These are phyloP conservation scores for Papiliotrema terrestris DNA, from an alignment of 1,284 basidiomycete species.

Conservation along the genomic window DNA sequence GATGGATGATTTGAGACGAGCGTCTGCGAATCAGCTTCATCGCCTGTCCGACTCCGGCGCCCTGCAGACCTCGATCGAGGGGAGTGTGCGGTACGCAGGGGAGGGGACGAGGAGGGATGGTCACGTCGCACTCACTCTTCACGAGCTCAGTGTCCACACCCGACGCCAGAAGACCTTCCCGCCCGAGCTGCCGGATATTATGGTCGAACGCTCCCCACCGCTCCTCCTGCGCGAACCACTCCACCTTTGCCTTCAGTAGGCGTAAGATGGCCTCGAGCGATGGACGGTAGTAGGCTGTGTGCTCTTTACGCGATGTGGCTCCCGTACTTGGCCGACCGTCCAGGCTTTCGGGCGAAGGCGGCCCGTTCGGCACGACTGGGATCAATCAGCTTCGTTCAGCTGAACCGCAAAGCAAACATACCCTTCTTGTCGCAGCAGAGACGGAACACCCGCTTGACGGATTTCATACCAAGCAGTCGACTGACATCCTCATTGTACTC, in stretches of 20 bases:
- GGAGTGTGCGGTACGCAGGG: too few relatives aligned
- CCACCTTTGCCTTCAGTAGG: constrained; percentile 31
- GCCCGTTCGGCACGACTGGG: constrained; percentile 23
- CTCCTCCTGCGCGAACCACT: constrained; percentile 21
- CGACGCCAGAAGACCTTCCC: constrained; percentile 32
- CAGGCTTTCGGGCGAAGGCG: constrained; percentile 21
- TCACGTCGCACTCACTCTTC: constrained; percentile 17
- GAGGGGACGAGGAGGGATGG: too few relatives aligned
- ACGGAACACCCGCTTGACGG: constrained; percentile 28
- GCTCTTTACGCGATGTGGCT: not conserved
- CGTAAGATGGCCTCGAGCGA: constrained; percentile 19
- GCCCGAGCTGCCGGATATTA: constrained; percentile 28
- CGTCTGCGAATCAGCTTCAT: constrained; percentile 14
- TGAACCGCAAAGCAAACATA: constrained; percentile 5
- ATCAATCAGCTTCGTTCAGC: too few relatives aligned
- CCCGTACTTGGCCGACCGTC: not conserved
- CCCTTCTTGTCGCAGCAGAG: constrained; percentile 42
- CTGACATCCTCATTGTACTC: constrained; percentile 32
- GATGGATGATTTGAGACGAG: constrained; percentile 22
- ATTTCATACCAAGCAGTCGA: constrained; percentile 20
- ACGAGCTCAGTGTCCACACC: constrained; percentile 18
- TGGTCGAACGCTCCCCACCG: constrained; percentile 41
- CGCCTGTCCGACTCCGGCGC: too few relatives aligned
- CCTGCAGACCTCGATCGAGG: too few relatives aligned
- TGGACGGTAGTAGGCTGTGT: constrained; percentile 34